Percentiles rank a stretch among this genome's conserved stretches.
phyloP scores from a whole-genome alignment of 1,139 yeast species.

The Geotrichum histeridarum region DNA sequence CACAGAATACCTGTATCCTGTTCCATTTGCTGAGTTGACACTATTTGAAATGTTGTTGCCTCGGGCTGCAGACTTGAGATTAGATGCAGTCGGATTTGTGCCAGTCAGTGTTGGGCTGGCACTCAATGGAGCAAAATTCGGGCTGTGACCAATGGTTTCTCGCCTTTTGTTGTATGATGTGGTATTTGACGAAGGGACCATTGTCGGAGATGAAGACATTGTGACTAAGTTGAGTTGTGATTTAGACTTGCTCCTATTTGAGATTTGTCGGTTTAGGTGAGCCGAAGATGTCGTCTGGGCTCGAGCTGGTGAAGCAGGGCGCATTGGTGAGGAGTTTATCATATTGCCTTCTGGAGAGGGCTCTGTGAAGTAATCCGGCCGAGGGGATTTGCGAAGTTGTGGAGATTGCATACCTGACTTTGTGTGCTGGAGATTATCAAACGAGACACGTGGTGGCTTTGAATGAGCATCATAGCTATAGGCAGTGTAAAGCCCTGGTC shows the following conservation, averaged over 20 bases:
- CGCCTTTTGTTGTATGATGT: slow-evolving; percentile 6
- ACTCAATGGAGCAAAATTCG: neutral
- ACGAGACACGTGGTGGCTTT: neutral
- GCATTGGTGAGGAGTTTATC: neutral
- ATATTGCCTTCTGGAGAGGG: neutral
- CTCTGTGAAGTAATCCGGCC: neutral
- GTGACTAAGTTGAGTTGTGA: slow-evolving; percentile 6
- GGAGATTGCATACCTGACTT: neutral
- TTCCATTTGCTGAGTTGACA: neutral
- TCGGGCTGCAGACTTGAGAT: neutral
- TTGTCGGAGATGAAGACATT: neutral
- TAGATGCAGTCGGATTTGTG: neutral
- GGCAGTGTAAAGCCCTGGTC: slow-evolving; percentile 1
- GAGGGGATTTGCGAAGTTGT: neutral
- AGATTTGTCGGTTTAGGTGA: neutral
- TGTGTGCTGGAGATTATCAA: neutral
- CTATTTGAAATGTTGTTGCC: neutral
- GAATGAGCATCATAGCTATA: slow-evolving; percentile 5
- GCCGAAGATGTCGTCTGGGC: slow-evolving; percentile 14
- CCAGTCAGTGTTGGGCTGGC: neutral
- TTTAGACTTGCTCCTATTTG: slow-evolving; percentile 9
- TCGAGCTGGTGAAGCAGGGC: slow-evolving; percentile 4
- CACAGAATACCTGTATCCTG: slow-evolving; percentile 36
- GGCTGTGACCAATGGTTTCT: slow-evolving; percentile 3
- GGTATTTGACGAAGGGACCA: neutral